Conservation (phyloP, 2,329 filamentous ascomycete genomes). For the Herpotrichia juniperi region DNA sequence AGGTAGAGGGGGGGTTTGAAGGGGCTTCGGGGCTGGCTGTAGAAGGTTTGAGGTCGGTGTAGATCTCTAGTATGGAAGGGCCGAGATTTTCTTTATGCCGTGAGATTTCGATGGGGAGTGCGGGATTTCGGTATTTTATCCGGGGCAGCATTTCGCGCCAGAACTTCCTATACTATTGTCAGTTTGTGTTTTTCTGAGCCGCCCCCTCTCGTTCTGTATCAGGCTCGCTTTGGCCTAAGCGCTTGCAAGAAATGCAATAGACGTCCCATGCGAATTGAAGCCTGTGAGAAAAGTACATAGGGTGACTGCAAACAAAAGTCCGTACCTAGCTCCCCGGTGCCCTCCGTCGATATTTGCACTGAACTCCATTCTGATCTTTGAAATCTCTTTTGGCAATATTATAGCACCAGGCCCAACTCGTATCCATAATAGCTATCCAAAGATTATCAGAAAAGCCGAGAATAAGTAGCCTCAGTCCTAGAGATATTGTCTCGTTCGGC, state of each 20-base stretch:
- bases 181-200: not conserved
- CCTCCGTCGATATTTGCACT: constrained; percentile 66
- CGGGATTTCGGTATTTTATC: constrained; percentile 93
- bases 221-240: no score
- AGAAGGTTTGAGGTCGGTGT: constrained; percentile 25
- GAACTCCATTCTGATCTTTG: constrained; percentile 77
- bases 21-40: constrained; percentile 18
- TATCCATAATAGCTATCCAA: constrained; percentile 70
- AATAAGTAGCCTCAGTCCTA: not conserved
- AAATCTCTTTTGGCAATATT: constrained; percentile 76
- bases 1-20: not conserved
- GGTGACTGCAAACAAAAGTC: constrained; percentile 18
- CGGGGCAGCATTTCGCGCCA: constrained; percentile 82
- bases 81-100: constrained; percentile 60
- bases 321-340: constrained; percentile 74
- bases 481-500: not conserved
- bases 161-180: constrained; percentile 71
- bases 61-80: constrained; percentile 39
- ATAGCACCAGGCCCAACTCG: constrained; percentile 84
- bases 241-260: not conserved
- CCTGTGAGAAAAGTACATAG: not conserved
- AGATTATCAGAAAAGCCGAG: not conserved
- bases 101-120: constrained; percentile 80
- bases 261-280: not conserved
- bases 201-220: no score